Percentiles rank a stretch among this genome's conserved stretches.
phyloP scores from a whole-genome alignment of 2,329 filamentous ascomycete species.

The Celoporthe dispersa region DNA sequence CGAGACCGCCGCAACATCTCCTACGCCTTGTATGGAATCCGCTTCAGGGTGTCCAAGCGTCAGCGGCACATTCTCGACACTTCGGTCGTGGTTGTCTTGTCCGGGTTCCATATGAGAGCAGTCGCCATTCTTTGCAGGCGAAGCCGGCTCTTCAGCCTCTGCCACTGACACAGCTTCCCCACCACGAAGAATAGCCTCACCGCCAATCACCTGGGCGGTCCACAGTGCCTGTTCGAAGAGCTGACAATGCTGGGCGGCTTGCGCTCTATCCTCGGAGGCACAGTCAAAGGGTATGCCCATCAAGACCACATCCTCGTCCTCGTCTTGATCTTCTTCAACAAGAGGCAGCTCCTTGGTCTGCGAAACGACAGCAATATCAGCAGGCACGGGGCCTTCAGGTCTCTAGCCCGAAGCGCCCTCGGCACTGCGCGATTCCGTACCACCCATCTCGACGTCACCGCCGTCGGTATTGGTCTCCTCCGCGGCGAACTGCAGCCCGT shows the following conservation, averaged over 20 bases:
- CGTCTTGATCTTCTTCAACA: too few relatives aligned
- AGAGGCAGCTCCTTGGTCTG: neutral
- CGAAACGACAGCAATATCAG: constrained; percentile 8
- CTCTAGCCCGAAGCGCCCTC: constrained; percentile 42
- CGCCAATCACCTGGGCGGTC: too few relatives aligned
- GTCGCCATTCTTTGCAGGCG: neutral
- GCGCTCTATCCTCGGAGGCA: neutral
- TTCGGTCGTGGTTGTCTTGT: neutral
- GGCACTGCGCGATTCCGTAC: constrained; percentile 39
- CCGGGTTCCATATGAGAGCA: neutral
- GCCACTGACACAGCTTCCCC: neutral
- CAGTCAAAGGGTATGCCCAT: neutral
- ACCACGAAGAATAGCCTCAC: neutral
- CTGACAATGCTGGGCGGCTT: neutral
- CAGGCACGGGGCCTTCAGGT: constrained; percentile 12
- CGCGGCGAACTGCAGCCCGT: constrained; percentile 48
- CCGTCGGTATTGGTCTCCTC: constrained; percentile 37
- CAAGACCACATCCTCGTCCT: neutral
- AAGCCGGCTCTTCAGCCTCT: neutral
- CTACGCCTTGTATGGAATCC: neutral
- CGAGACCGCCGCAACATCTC: neutral
- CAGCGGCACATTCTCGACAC: neutral
- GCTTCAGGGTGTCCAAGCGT: neutral
- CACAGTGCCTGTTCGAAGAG: neutral
- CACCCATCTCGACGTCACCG: constrained; percentile 28